Evolutionary conservation across 1,284 basidiomycete species (phyloP).

Genomic region (Mycena citricolor): DNA sequence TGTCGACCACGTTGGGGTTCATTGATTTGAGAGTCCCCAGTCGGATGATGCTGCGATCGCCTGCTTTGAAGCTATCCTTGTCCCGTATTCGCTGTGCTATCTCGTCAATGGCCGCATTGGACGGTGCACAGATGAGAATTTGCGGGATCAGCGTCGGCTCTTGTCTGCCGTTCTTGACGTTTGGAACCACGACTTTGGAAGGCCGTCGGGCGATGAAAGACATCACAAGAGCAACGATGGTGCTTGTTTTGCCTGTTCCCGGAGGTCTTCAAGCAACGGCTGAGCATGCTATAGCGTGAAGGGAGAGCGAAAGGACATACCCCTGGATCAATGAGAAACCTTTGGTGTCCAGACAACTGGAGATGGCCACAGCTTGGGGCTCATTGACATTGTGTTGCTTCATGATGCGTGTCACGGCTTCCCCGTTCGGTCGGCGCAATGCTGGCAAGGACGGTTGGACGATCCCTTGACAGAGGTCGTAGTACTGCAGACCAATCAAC

Average conservation of each 20-base stretch:
- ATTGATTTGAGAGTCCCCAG: slow-evolving; percentile 83
- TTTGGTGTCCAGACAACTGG: slow-evolving; percentile 68
- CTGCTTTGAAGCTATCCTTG: slow-evolving; percentile 61
- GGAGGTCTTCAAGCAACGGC: slow-evolving; percentile 67
- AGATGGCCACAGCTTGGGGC: slow-evolving; percentile 91
- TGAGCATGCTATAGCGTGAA: slow-evolving; percentile 5
- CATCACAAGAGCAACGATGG: slow-evolving; percentile 90
- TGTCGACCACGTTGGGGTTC: slow-evolving; percentile 81
- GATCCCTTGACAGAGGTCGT: slow-evolving; percentile 74
- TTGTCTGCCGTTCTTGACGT: slow-evolving; percentile 26
- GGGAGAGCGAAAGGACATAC: slow-evolving; percentile 44
- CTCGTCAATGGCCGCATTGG: slow-evolving; percentile 99
- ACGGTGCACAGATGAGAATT: slow-evolving; percentile 93
- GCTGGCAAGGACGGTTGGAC: slow-evolving; percentile 63
- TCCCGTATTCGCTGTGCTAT: slow-evolving; percentile 86
- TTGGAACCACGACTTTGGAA: slow-evolving; percentile 29
- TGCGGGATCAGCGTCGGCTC: slow-evolving; percentile 33
- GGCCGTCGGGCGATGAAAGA: slow-evolving; percentile 47
- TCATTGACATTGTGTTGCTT: slow-evolving; percentile 79
- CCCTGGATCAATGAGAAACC: slow-evolving; percentile 97
- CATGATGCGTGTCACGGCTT: slow-evolving; percentile 72
- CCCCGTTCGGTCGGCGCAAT: slow-evolving; percentile 46
- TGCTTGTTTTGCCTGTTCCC: slow-evolving; percentile 98
- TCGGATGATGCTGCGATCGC: slow-evolving; percentile 78
- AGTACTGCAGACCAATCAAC: slow-evolving; percentile 79